phyloP scores from a whole-genome alignment of 352 stramenopile species.

The Pythium dissotocum region DNA sequence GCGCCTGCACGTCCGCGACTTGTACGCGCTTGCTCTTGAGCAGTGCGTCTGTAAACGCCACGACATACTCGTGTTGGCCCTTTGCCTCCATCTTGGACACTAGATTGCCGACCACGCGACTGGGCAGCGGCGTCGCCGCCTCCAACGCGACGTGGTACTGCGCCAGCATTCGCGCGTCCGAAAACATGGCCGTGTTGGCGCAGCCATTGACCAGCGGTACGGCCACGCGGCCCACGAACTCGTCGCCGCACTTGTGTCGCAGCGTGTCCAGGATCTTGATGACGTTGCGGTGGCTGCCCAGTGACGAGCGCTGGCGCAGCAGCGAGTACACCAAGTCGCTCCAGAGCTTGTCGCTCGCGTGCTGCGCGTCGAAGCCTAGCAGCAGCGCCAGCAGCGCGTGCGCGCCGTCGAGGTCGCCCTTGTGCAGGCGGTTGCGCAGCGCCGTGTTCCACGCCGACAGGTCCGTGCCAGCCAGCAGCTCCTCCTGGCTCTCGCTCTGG shows the following conservation, averaged over 20 bases:
- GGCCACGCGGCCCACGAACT: constrained; percentile 47
- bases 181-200: constrained; percentile 64
- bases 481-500: constrained; percentile 38
- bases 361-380: constrained; percentile 40
- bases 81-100: constrained; percentile 48
- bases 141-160: constrained; percentile 43
- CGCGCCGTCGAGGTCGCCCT: constrained; percentile 46
- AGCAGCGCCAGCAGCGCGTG: constrained; percentile 55
- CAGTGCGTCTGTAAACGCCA: constrained; percentile 42
- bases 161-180: constrained; percentile 45
- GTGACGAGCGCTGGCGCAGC: constrained; percentile 44
- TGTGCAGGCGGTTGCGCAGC: constrained; percentile 51
- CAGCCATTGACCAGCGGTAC: constrained; percentile 66
- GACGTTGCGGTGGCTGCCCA: constrained; percentile 36
- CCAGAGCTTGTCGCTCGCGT: constrained; percentile 63
- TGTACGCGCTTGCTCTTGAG: constrained; percentile 34
- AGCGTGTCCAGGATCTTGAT: constrained; percentile 40
- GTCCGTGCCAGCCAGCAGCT: constrained; percentile 50
- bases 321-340: constrained; percentile 75
- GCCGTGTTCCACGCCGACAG: constrained; percentile 58
- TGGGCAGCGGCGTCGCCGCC: constrained; percentile 33
- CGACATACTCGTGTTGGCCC: constrained; percentile 28
- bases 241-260: constrained; percentile 33
- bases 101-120: constrained; percentile 52
- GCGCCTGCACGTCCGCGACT: constrained; percentile 50